Evolutionary conservation across 805 yeast genomes (phyloP), one percentile per base, ranked within the genome.

Genomic region (Wickerhamiella sorbophila): DNA sequence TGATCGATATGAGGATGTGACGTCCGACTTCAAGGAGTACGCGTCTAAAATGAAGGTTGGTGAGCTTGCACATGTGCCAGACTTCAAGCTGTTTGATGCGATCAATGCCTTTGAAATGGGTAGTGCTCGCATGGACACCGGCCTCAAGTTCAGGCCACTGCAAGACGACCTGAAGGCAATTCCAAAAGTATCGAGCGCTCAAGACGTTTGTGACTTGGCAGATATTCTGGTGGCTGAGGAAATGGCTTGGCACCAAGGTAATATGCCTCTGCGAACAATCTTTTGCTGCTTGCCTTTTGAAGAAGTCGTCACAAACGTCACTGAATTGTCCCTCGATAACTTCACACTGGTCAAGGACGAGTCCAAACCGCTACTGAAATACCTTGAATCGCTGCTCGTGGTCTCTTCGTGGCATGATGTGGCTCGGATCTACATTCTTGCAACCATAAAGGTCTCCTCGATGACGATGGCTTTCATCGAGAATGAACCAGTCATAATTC

Each of bases 61-160:
- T 26, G 65, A 70, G 38, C 75, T 88, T 16, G 72, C 73, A 4
- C 75, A 75, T 50, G 67, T 72, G 8, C 69, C 74, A 0, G 61
- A 61, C 21, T 84, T 85, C 60, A 72, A 75, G 42, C 66, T 88
- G 36, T 65, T 79, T 47, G 85, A 84, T 51, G 93, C 95, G 0
- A 82, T 95, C 1, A 77, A 87, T 49, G 94, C 97, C 0, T 63
- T 85, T 46, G 97, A 87, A 51, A 55, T 64, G 12, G 67, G 75
- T 43, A 84, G 84, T 55, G 64, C 67, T 9, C 74, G 72, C 47
- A 66, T 88, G 51, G 98, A 88, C 56, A 75, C 95, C 0, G 85
- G 88, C 1, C 52, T 81, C 41, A 67, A 82, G n/a, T 52, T 59
- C 22, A 57, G 74, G 43, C 48, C 65, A 0, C 46, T 60, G 33